Base-by-base conservation (phyloP, 176 grass and related monocot genomes). In the Eremochloa ophiuroides region DNA sequence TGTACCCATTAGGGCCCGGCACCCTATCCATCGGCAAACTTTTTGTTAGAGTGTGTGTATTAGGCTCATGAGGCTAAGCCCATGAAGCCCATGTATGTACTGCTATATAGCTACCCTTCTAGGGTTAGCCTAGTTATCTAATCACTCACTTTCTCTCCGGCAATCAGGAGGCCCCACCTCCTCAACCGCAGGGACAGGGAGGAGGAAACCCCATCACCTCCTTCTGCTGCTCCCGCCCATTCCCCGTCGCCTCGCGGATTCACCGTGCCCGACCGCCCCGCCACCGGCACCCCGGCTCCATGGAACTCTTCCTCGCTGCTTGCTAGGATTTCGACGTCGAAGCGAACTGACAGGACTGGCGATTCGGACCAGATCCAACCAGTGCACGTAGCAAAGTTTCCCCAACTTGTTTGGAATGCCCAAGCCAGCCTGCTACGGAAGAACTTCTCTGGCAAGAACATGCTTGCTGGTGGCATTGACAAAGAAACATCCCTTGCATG, bases 131-230 rank as follows among this genome's bases (percentile, higher is more conserved):
- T n/a, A n/a, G n/a, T n/a, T n/a, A n/a, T n/a, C n/a, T n/a, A n/a
- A n/a, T n/a, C n/a, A n/a, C n/a, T n/a, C n/a, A n/a, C n/a, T n/a
- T 98, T 98, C 82, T 95, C 93, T 12, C 90, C 96, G 66, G 96
- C 96, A 63, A 87, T 92, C 46, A 88, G 82, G 86, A 98, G 92
- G 35, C 75, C 81, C 7, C 91, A 87, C 71, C 86, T 75, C 59
- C 73, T 42, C 71, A 82, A 85, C 34, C 89, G 64, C 44, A 90
- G 39, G 42, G 46, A 71, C 63, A 85, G 80, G 68, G 76, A 79
- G 46, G 86, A 87, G 33, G 75, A 43, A 18, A 74, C 87, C 46
- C 69, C 75, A 69, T 73, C 81, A 43, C 64, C 69, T 56, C 48
- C 85, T 40, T 40, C 84, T 29, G 26, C 77, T 55, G 73, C 81